phyloP scores from a whole-genome alignment of 257 asterid genomes.

The Pogostemon cablin region DNA sequence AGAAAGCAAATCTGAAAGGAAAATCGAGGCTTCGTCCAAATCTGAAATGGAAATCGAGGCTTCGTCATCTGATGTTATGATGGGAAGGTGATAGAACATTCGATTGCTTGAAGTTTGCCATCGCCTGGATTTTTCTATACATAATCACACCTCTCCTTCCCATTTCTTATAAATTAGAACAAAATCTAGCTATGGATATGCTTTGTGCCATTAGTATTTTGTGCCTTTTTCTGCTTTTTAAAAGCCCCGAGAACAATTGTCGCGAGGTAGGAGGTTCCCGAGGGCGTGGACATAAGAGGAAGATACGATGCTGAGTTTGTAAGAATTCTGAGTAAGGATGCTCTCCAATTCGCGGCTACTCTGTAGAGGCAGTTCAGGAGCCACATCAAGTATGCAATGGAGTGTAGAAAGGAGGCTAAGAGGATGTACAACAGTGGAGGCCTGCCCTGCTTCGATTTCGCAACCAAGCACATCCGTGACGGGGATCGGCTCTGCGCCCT shows the following conservation, averaged over 20 bases:
- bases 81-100: too few species aligned
- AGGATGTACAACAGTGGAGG: slow-evolving; percentile 63
- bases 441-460: slow-evolving; percentile 77
- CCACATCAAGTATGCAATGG: slow-evolving; percentile 79
- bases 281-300: slow-evolving; percentile 85
- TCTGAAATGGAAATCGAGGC: too few species aligned
- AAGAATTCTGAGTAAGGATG: slow-evolving; percentile 58
- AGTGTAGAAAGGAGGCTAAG: slow-evolving; percentile 72
- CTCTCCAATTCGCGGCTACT: slow-evolving; percentile 66
- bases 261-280: slow-evolving; percentile 71
- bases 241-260: slow-evolving; percentile 38
- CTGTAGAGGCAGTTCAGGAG: slow-evolving; percentile 73
- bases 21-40: too few species aligned
- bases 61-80: too few species aligned
- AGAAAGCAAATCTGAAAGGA: too few species aligned
- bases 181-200: too few species aligned
- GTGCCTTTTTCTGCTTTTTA: slow-evolving; percentile 29
- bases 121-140: too few species aligned
- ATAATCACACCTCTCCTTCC: too few species aligned
- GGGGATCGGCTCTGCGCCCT: slow-evolving; percentile 76
- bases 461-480: slow-evolving; percentile 67
- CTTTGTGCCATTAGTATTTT: too few species aligned
- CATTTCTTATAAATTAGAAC: too few species aligned
- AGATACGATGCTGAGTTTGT: slow-evolving; percentile 73
- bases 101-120: too few species aligned